Evolutionary conservation across 345 rosid genomes (phyloP).

Genomic region (Boechera divaricarpa): DNA sequence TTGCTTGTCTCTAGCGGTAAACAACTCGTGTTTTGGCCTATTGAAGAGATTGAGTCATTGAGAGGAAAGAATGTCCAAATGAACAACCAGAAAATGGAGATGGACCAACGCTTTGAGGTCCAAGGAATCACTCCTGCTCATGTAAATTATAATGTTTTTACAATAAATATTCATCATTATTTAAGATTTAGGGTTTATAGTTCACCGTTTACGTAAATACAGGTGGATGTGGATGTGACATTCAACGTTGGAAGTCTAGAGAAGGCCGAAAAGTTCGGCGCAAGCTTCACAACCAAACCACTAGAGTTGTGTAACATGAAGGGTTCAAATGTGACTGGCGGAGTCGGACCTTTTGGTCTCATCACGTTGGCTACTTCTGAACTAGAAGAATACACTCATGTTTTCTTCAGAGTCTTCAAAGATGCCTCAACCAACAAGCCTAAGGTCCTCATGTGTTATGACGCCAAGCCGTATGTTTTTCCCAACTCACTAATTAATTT

Average conservation of each 20-base stretch:
- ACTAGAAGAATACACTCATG: slow-evolving; percentile 71
- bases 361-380: slow-evolving; percentile 67
- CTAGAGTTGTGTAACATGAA: slow-evolving; percentile 57
- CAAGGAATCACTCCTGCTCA: slow-evolving; percentile 75
- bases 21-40: slow-evolving; percentile 78
- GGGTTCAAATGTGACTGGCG: slow-evolving; percentile 59
- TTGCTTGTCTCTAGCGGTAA: slow-evolving; percentile 66
- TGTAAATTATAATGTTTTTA: slow-evolving; percentile 39
- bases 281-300: slow-evolving; percentile 54
- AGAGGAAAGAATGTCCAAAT: slow-evolving; percentile 53
- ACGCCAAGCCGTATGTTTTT: slow-evolving; percentile 65
- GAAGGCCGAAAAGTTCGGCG: slow-evolving; percentile 62
- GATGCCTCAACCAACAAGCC: slow-evolving; percentile 45
- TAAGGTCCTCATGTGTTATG: slow-evolving; percentile 77
- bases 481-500: not conserved
- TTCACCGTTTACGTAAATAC: slow-evolving; percentile 12
- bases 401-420: slow-evolving; percentile 80
- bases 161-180: slow-evolving; percentile 19
- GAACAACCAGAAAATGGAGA: slow-evolving; percentile 43
- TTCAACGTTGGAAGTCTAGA: slow-evolving; percentile 62
- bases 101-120: slow-evolving; percentile 58
- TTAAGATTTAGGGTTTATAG: not conserved
- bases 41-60: slow-evolving; percentile 65
- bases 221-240: slow-evolving; percentile 80
- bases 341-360: slow-evolving; percentile 86